Conservation (phyloP, 1,284 basidiomycete species). For the Meripilus lineatus region DNA sequence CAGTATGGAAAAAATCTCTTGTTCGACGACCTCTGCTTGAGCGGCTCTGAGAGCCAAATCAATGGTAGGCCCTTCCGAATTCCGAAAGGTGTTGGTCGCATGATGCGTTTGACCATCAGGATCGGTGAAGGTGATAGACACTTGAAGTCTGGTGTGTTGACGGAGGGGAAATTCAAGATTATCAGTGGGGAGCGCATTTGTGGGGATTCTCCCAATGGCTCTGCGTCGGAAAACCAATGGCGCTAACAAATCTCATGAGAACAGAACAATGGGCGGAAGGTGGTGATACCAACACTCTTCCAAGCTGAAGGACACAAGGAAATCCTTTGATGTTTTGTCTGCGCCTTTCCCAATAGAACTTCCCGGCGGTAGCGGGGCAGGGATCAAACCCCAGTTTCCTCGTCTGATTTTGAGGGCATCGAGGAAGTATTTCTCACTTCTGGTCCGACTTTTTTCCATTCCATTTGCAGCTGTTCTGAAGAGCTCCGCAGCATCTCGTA, state of each 20-base stretch:
- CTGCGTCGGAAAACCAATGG: conserved; percentile 53
- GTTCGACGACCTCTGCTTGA: conserved; percentile 70
- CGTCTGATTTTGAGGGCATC: conserved; percentile 70
- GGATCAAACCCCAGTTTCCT: conserved; percentile 72
- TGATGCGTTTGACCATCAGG: conserved; percentile 27
- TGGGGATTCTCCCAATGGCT: conserved; percentile 64
- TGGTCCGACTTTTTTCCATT: conserved; percentile 56
- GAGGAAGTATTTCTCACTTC: conserved; percentile 71
- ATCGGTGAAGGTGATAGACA: conserved; percentile 42
- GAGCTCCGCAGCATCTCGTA: conserved; percentile 64
- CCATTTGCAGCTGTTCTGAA: conserved; percentile 65
- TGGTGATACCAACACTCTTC: conserved; percentile 56
- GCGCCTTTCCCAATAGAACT: conserved; percentile 65
- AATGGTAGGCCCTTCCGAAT: conserved; percentile 33
- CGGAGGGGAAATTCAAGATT: conserved; percentile 60
- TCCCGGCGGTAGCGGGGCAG: conserved; percentile 68
- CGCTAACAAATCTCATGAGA: no score
- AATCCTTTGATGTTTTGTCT: conserved; percentile 74
- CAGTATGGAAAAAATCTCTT: conserved; percentile 69
- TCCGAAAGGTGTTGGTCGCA: conserved; percentile 34
- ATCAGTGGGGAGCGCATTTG: conserved; percentile 36
- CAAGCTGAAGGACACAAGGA: conserved; percentile 69
- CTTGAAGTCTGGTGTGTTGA: conserved; percentile 51
- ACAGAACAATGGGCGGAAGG: conserved; percentile 6
- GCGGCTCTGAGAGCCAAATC: conserved; percentile 50